A percentile compares a stretch with the other conserved stretches of the same genome.
Conservation (phyloP, 257 asterid species). For the Fraxinus cuspidata region DNA sequence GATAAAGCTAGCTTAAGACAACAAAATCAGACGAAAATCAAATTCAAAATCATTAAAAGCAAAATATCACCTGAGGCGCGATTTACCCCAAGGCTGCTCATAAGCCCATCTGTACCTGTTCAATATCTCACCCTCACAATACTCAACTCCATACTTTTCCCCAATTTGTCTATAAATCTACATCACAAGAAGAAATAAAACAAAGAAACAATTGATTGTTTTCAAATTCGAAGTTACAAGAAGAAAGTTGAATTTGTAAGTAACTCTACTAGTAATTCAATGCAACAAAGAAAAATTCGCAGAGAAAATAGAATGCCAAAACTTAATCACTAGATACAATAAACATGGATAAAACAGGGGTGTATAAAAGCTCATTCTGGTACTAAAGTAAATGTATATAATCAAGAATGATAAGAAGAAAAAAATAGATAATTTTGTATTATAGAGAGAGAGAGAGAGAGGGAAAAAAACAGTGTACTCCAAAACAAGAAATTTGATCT, state of each 20-base stretch:
- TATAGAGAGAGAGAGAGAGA: too few relatives aligned
- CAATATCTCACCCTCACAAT: slow-evolving; percentile 82
- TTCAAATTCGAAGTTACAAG: neutral
- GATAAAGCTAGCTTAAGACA: neutral
- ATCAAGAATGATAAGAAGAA: too few relatives aligned
- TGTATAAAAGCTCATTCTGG: too few relatives aligned
- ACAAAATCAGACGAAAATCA: neutral
- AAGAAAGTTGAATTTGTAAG: neutral
- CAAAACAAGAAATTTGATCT: neutral
- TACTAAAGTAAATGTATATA: too few relatives aligned
- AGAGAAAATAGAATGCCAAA: neutral
- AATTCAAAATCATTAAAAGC: neutral
- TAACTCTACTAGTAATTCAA: neutral
- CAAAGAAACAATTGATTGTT: neutral
- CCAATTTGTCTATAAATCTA: slow-evolving; percentile 91
- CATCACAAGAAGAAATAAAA: slow-evolving; percentile 19
- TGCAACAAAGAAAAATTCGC: neutral
- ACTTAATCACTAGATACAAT: too few relatives aligned
- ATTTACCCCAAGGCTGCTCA: slow-evolving; percentile 95
- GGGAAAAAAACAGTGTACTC: too few relatives aligned
- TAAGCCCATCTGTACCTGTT: slow-evolving; percentile 87
- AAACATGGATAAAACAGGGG: neutral
- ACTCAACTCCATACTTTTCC: slow-evolving; percentile 88
- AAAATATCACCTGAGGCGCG: slow-evolving; percentile 79
- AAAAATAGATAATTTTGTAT: too few relatives aligned